Base-by-base conservation (phyloP, 208 protist species). In the Acanthamoeba castellanii region DNA sequence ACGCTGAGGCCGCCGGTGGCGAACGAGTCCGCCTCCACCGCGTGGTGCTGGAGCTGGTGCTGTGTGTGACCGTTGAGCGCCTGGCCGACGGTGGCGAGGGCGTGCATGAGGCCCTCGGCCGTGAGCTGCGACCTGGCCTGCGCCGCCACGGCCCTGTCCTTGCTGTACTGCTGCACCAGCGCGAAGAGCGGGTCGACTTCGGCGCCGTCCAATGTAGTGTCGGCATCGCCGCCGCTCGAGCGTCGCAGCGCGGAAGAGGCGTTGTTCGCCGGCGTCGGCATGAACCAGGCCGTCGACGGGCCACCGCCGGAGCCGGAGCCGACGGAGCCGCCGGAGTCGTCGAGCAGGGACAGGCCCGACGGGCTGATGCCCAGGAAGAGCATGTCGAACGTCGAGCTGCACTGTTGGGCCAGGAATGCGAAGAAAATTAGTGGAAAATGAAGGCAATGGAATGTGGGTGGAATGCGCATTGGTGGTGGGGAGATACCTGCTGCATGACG, bases 381-480 rank as follows among this genome's bases (percentile, higher is more conserved):
- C n/a, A 78, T 45, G 70, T 78, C 70, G 70, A 78, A 78, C 30
- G 70, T 78, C n/a, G 70, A 78, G 34, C 70, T 45, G 18, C 70
- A 78, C 30, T 78, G 64, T 72, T 4, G 20, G 5, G 64, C 8
- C 30, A 72, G 11, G 18, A 72, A 72, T 9, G 30, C 5, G 27
- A 6, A 9, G 64, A 72, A 22, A 25, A 34, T 4, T 27, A 72
- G 27, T 7, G 9, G 20, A 32, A 27, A 32, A 7, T 25, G 64
- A 72, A 72, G 64, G 30, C 5, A 16, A 34, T n/a, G n/a, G n/a
- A n/a, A n/a, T n/a, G n/a, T n/a, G n/a, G n/a, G n/a, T n/a, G n/a
- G n/a, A n/a, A n/a, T n/a, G n/a, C n/a, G n/a, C n/a, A n/a, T n/a
- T n/a, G n/a, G n/a, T n/a, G n/a, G n/a, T n/a, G 64, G 6, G 27